Base-by-base conservation (phyloP, 1,139 yeast species). In the Kurtzmaniella quercitrusa region DNA sequence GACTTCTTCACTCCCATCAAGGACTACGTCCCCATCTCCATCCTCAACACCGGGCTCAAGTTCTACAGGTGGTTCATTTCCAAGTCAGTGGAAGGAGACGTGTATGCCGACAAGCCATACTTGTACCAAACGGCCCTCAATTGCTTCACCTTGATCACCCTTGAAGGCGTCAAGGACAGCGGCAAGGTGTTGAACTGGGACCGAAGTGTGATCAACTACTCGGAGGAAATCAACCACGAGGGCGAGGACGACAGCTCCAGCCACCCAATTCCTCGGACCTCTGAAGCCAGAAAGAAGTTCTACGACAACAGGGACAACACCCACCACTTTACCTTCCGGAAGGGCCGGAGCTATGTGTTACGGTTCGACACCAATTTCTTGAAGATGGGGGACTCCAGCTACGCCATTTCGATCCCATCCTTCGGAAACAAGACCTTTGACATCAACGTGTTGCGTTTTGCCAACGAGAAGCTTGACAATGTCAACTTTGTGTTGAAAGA, bases 41-140 rank as follows among this genome's bases (percentile, higher is more conserved):
- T 73, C 24, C 55, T 73, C 41, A 54, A 70, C 3, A 69, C 77
- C 0, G 79, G 77, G 1, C 59, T 81, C 65, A 68, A 87, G 75
- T 52, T 79, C 64, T 59, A 73, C 71, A 54, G 67, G 59, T 58
- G 88, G 85, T 53, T 73, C 51, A 75, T 85, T 41, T 86, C 82
- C 56, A 82, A 82, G 34, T 76, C 85, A 29, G 79, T 81, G 11
- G 77, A 71, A 44, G 88, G 84, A 3, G 90, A 85, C 54, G 65
- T 81, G 3, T 81, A 79, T 53, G 62, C 66, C 34, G 87, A 82
- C 42, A 70, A 73, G 54, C 73, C 93, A 64, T 84, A 64, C 55
- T 62, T 84, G 18, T 83, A 82, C 50, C 88, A 89, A 0, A 68
- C 77, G 37, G 84, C 80, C 0, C 59, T 83, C 50, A 75, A 80